A percentile compares a stretch with the other conserved stretches of the same genome.
Conservation (phyloP, 169 alveolate genomes). For the Babesia bovis region DNA sequence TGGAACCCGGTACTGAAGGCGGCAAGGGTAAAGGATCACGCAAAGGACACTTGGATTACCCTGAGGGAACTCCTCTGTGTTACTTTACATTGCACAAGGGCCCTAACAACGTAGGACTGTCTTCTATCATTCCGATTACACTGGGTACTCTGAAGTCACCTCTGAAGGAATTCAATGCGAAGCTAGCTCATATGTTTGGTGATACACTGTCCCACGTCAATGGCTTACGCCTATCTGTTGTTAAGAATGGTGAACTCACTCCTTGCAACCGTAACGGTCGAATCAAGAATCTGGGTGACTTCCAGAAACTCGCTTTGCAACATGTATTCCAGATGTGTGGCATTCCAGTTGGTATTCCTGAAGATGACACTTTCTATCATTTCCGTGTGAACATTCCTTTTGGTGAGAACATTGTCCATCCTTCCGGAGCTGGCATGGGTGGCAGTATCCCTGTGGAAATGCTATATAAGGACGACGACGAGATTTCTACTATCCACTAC, state of each 20-base stretch:
- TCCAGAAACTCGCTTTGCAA: slow-evolving; percentile 43
- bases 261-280: slow-evolving; percentile 30
- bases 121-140: slow-evolving; percentile 49
- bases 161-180: slow-evolving; percentile 53
- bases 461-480: slow-evolving; percentile 58
- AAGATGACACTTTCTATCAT: slow-evolving; percentile 51
- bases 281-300: slow-evolving; percentile 31
- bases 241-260: slow-evolving; percentile 40
- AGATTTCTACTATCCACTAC: slow-evolving; percentile 38
- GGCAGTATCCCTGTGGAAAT: slow-evolving; percentile 62
- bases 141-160: slow-evolving; percentile 66
- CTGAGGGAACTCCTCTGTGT: slow-evolving; percentile 45
- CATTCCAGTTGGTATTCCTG: slow-evolving; percentile 56
- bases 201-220: slow-evolving; percentile 9
- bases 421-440: slow-evolving; percentile 51
- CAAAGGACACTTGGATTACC: not conserved
- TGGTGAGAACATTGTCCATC: slow-evolving; percentile 32
- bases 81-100: slow-evolving; percentile 64
- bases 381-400: slow-evolving; percentile 29
- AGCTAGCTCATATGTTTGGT: slow-evolving; percentile 55
- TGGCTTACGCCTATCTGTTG: slow-evolving; percentile 36
- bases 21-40: slow-evolving; percentile 3
- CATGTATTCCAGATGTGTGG: slow-evolving; percentile 52
- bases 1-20: slow-evolving; percentile 27
- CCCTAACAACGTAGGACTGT: slow-evolving; percentile 51